Base-by-base conservation (phyloP, 2,329 filamentous ascomycete genomes). In the Fusarium sp. region DNA sequence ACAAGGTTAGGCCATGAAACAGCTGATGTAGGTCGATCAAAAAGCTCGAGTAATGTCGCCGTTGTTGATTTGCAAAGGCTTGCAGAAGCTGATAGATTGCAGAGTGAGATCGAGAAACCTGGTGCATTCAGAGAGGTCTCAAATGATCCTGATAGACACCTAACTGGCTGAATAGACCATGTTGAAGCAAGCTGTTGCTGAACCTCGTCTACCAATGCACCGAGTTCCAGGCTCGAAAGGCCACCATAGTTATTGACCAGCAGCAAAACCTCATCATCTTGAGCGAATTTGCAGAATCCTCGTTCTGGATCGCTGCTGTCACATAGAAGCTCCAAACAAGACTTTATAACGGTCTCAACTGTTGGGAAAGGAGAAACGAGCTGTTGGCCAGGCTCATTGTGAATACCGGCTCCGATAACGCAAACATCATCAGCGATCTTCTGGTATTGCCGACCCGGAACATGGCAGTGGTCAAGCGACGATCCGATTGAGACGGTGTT, bases 151-250 rank as follows among this genome's bases (percentile, higher is more conserved):
- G n/a, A 43, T 5, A 43, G 6, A 23, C 40, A 43, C 9, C 40
- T 5, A 3, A 2, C 16, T 11, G n/a, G 40, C 10, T 7, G 9
- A 0, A 43, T 43, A 5, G 9, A 43, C 40, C 40, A 43, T 1
- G 9, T 23, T 6, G n/a, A 18, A 23, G 9, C 40, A 43, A 43
- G 40, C 6, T 23, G 40, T 23, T 43, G n/a, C 11, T 23, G n/a
- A 23, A 43, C n/a, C 0, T 43, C 40, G 15, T 43, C 40, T 3
- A 43, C 40, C 0, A 43, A 16, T 0, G 40, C 40, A 43, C 40
- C 40, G 1, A 43, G 40, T 7, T 43, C 40, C 9, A 43, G 9
- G 5, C 18, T 43, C 1, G n/a, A 43, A 1, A 43, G 40, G 9
- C 40, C 40, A 23, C 40, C 40, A 9, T 43, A 43, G 2, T 43